Percentiles rank a stretch among this genome's conserved stretches.
Evolutionary conservation across 23 red algal genomes (phyloP).

Genomic region (Gracilaria domingensis): DNA sequence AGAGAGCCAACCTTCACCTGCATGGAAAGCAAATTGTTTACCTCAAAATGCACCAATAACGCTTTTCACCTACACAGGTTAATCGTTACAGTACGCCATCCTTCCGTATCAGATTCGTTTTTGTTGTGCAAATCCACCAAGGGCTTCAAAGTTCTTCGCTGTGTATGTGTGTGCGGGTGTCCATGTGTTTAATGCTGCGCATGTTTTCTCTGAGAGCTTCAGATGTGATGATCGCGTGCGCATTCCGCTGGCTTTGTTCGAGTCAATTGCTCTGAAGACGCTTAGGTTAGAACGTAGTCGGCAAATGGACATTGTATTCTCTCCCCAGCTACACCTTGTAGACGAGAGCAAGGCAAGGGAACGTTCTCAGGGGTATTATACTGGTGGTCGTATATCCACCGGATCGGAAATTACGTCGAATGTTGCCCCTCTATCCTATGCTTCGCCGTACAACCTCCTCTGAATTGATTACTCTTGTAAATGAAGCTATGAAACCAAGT

Average conservation of each 20-base stretch:
- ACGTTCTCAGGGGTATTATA: too few species aligned
- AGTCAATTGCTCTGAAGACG: background rate
- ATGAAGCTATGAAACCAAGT: too few species aligned
- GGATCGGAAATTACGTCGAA: too few species aligned
- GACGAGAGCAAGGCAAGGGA: background rate
- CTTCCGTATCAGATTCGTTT: background rate
- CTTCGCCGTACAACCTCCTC: too few species aligned
- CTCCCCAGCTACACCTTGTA: background rate
- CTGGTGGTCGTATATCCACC: too few species aligned
- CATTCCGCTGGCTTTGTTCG: too few species aligned
- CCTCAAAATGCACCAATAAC: slow-evolving; percentile 66
- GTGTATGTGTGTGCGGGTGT: background rate
- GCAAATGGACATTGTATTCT: background rate
- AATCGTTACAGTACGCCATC: background rate
- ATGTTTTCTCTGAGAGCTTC: too few species aligned
- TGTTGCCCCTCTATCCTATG: too few species aligned
- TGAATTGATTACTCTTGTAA: too few species aligned
- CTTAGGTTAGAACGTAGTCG: background rate
- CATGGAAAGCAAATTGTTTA: slow-evolving; percentile 42
- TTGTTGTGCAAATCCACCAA: background rate
- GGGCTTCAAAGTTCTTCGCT: background rate
- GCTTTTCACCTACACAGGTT: too few species aligned
- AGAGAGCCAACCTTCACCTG: slow-evolving; percentile 53
- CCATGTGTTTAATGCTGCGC: too few species aligned
- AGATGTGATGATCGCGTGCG: too few species aligned